Evolutionary conservation across 176 grass and related monocot genomes (phyloP).

Genomic region (Oryza meyeriana): DNA sequence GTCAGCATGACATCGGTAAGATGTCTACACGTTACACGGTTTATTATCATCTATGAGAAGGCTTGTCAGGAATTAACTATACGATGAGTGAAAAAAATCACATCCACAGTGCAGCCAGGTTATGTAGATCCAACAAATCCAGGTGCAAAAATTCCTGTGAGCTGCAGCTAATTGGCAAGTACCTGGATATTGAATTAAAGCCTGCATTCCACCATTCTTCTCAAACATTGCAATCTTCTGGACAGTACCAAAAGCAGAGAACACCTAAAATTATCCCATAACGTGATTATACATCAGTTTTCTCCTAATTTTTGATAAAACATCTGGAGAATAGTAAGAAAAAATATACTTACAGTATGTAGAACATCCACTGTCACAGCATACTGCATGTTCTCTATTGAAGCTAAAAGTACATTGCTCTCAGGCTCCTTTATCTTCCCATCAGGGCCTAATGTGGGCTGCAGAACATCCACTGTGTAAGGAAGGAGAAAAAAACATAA

Average conservation of each 20-base stretch:
- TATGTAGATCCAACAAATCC: neutral
- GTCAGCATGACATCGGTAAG: constrained; percentile 16
- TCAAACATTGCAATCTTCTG: constrained; percentile 99
- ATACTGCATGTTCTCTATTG: constrained; percentile 97
- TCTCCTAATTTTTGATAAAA: constrained; percentile 3
- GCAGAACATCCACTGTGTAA: constrained; percentile 32
- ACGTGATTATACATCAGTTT: constrained; percentile 7
- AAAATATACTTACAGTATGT: constrained; percentile 71
- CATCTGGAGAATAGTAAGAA: neutral
- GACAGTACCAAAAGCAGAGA: constrained; percentile 87
- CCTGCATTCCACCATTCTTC: constrained; percentile 93
- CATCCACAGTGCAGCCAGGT: neutral
- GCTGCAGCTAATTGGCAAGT: constrained; percentile 17
- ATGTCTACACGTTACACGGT: neutral
- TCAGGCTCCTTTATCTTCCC: constrained; percentile 74
- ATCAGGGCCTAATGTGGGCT: constrained; percentile 79
- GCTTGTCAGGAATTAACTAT: constrained; percentile 2
- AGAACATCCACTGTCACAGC: constrained; percentile 92
- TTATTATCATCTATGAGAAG: constrained; percentile 3
- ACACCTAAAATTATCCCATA: constrained; percentile 67
- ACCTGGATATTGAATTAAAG: constrained; percentile 95
- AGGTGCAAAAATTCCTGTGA: neutral
- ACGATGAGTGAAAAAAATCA: constrained; percentile 14
- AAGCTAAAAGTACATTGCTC: constrained; percentile 88
- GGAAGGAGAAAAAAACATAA: neutral